Evolutionary conservation across 2,329 filamentous ascomycete genomes (phyloP).

Genomic region (Dissoconium aciculare): DNA sequence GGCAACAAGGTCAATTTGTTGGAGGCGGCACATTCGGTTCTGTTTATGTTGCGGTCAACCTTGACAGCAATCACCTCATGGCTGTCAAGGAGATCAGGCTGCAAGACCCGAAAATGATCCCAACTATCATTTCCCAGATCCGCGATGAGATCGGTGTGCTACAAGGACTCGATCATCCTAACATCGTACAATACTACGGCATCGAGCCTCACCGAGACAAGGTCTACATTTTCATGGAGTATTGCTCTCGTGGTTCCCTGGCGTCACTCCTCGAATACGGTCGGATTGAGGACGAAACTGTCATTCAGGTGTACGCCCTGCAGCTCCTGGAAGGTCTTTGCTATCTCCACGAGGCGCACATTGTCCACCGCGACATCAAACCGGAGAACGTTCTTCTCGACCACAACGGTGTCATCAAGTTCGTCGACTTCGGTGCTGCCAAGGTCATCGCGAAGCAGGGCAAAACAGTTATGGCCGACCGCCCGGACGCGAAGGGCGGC

Average conservation of each 20-base stretch:
- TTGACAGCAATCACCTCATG: conserved; percentile 93
- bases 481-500: conserved; percentile 22
- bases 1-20: conserved; percentile 98
- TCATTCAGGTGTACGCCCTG: conserved; percentile 90
- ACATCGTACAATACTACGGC: conserved; percentile 93
- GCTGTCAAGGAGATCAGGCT: conserved; percentile 96
- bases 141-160: conserved; percentile 94
- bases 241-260: conserved; percentile 87
- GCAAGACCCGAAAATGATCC: conserved; percentile 91
- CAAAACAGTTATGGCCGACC: conserved; percentile 57
- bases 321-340: conserved; percentile 87
- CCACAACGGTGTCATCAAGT: conserved; percentile 97
- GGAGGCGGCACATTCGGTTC: conserved; percentile 95
- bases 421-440: conserved; percentile 93
- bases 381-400: conserved; percentile 94
- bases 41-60: conserved; percentile 92
- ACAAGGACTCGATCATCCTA: conserved; percentile 90
- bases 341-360: conserved; percentile 81
- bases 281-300: conserved; percentile 92
- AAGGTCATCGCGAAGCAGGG: conserved; percentile 93
- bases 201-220: conserved; percentile 97
- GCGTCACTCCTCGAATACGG: conserved; percentile 85
- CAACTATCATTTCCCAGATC: conserved; percentile 84
- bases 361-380: conserved; percentile 95
- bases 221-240: conserved; percentile 99